Base-by-base conservation (phyloP, 192 early-diverging fungal genomes). In the Coemansia erecta region DNA sequence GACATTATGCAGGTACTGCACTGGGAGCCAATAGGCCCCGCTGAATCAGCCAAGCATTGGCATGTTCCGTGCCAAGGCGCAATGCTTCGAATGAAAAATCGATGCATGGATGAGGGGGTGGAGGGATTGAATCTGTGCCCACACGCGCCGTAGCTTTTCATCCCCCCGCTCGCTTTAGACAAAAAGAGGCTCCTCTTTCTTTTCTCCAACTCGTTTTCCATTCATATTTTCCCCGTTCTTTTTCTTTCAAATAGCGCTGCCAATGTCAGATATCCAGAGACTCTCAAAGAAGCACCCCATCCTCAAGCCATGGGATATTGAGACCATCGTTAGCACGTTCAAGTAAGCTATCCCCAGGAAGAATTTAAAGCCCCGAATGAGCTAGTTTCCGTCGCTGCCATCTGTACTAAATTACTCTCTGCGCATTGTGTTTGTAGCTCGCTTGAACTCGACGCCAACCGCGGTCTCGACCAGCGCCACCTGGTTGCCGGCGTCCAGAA, bases 391-490 rank as follows among this genome's bases (percentile, higher is more conserved):
- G 37, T n/a, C 13, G n/a, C 7, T 0, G 0, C 47, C 35, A 9
- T 21, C 18, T 46, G 15, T 13, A 35, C 45, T 42, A 35, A 24
- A 33, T 35, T 26, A 8, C 8, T 42, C 4, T 4, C n/a, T 57
- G 9, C 39, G 1, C 44, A 35, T n/a, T 60, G 19, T 21, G 10
- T 24, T 39, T 50, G 49, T 78, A 89, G 82, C 50, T 70, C 75
- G 22, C 82, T 83, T 42, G 85, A 87, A 63, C 65, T 90, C 31
- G 89, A 90, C 68, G 75, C 78, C 39, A 85, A 88, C 61, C 85
- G 85, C 46, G 83, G 84, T 46, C 65, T 92, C 52, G 84, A 89
- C 58, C 82, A 86, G 68, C 85, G 83, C 48, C 84, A 90, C 56
- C 64, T 87, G 24, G 78, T 84, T 44, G 66, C 85, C 49, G 84